These are phyloP conservation scores for Pilaira anomala DNA, from an alignment of 192 early-diverging fungal species.

Conservation along the genomic window DNA sequence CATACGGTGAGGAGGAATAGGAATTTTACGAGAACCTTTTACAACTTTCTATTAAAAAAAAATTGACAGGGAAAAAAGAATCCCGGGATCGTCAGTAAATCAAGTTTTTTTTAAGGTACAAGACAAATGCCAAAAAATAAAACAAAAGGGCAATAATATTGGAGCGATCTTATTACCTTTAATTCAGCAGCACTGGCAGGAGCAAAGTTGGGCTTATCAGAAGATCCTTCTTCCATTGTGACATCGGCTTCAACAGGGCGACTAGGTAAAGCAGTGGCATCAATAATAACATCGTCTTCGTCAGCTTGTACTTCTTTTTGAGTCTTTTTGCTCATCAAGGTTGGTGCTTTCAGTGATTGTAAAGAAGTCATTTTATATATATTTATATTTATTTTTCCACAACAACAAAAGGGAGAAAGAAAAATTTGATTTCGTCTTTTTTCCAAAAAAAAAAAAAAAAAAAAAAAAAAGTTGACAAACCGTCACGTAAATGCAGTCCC, in stretches of 20 bases:
- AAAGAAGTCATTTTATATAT: slow-evolving; percentile 26
- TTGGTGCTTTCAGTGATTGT: slow-evolving; percentile 32
- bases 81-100: background rate
- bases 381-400: background rate
- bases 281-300: slow-evolving; percentile 65
- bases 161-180: slow-evolving; percentile 36
- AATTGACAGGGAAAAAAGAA: slow-evolving; percentile 4
- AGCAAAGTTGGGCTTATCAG: slow-evolving; percentile 64
- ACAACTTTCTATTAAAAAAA: slow-evolving; percentile 30
- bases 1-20: slow-evolving; percentile 92
- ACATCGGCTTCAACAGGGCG: slow-evolving; percentile 30
- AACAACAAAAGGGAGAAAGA: background rate
- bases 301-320: slow-evolving; percentile 34
- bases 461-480: too few relatives aligned
- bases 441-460: too few relatives aligned
- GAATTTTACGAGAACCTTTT: slow-evolving; percentile 71
- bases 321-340: slow-evolving; percentile 33
- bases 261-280: slow-evolving; percentile 46
- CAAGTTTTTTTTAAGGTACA: too few relatives aligned
- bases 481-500: too few relatives aligned
- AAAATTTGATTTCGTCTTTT: slow-evolving; percentile 13
- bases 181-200: slow-evolving; percentile 44
- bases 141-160: too few relatives aligned
- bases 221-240: slow-evolving; percentile 37
- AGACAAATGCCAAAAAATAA: too few relatives aligned